Percentiles rank a stretch among this genome's conserved stretches.
phyloP scores from a whole-genome alignment of 176 grass and related monocot species.

The Zea mays region DNA sequence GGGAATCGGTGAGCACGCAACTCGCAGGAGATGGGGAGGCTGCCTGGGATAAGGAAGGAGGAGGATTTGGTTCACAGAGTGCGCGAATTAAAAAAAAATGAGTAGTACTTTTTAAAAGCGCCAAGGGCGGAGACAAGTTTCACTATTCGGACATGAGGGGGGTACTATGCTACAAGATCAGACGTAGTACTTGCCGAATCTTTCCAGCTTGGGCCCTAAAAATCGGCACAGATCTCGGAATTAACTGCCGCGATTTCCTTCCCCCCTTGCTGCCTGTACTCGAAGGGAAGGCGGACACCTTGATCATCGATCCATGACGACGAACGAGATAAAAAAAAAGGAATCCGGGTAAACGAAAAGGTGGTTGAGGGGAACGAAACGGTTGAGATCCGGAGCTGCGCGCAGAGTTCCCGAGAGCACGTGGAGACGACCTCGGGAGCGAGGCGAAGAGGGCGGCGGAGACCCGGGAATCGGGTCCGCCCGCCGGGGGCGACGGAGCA shows the following conservation, averaged over 20 bases:
- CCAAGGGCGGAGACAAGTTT: not conserved
- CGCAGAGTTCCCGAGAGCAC: conserved; percentile 21
- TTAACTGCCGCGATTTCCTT: not conserved
- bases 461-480: not conserved
- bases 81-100: no score
- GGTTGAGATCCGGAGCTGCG: conserved; percentile 35
- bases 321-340: not conserved
- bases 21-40: not conserved
- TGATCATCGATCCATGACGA: not conserved
- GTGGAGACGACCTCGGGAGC: not conserved
- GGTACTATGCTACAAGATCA: conserved; percentile 35
- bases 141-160: conserved; percentile 37
- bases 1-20: conserved; percentile 12
- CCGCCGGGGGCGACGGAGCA: no score
- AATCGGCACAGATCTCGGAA: not conserved
- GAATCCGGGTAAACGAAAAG: not conserved
- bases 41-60: no score
- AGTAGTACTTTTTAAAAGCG: not conserved
- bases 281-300: not conserved
- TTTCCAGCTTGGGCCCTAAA: conserved; percentile 39
- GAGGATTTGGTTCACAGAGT: no score
- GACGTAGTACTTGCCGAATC: conserved; percentile 50
- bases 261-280: no score
- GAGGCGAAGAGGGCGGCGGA: not conserved
- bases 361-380: conserved; percentile 3